Evolutionary conservation across 176 grass and related monocot species (phyloP).

Genomic region (Hordeum vulgare): MorexV3_pseudomolecules_assembly NC_058518.1:389856441-389856940

Average conservation of each 20-base stretch:
- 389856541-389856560: background rate
- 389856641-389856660: conserved; percentile 34
- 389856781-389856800: conserved; percentile 54
- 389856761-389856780: conserved; percentile 59
- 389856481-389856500: conserved; percentile 11
- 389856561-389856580: background rate
- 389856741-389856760: conserved; percentile 26
- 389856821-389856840: conserved; percentile 59
- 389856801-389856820: conserved; percentile 54
- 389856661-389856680: conserved; percentile 24
- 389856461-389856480: background rate
- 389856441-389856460: background rate
- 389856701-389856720: conserved; percentile 77
- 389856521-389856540: background rate
- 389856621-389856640: conserved; percentile 41
- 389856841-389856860: conserved; percentile 63
- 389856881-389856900: conserved; percentile 57
- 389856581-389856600: background rate
- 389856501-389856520: conserved; percentile 19
- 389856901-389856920: conserved; percentile 58
- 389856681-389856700: conserved; percentile 59
- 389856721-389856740: conserved; percentile 58
- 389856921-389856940: conserved; percentile 59
- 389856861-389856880: conserved; percentile 74
- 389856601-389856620: conserved; percentile 38